Evolutionary conservation across 2,329 filamentous ascomycete species (phyloP).

Genomic region (Epicoccum sorghinum): DNA sequence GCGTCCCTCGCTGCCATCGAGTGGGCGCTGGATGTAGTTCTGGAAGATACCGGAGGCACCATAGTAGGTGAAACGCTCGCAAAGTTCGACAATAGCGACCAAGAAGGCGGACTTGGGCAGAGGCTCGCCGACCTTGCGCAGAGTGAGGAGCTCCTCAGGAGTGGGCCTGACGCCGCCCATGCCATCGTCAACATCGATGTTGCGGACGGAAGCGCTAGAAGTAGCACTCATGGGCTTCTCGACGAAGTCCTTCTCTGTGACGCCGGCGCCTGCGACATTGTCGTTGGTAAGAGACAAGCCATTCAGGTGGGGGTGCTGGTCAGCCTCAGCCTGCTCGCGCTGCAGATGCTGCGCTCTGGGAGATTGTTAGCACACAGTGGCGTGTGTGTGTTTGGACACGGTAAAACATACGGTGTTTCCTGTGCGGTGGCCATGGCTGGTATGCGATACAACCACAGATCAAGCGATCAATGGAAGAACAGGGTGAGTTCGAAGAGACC

Average conservation of each 20-base stretch:
- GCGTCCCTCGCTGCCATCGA: conserved; percentile 45
- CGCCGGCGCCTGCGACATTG: conserved; percentile 25
- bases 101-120: conserved; percentile 55
- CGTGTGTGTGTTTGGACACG: background rate
- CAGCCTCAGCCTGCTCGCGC: conserved; percentile 35
- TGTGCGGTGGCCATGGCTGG: conserved; percentile 35
- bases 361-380: conserved; percentile 3
- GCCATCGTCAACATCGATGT: conserved; percentile 33
- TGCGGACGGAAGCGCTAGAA: conserved; percentile 24
- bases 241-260: conserved; percentile 27
- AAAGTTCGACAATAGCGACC: conserved; percentile 57
- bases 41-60: conserved; percentile 56
- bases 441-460: conserved; percentile 19
- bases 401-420: conserved; percentile 36
- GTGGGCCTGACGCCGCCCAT: conserved; percentile 48
- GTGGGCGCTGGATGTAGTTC: conserved; percentile 55
- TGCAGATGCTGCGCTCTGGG: conserved; percentile 40
- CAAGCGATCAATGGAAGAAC: conserved; percentile 15
- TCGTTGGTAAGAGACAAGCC: conserved; percentile 33
- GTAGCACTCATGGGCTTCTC: conserved; percentile 19
- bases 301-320: conserved; percentile 37
- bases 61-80: conserved; percentile 58
- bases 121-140: conserved; percentile 55
- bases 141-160: conserved; percentile 50
- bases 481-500: conserved; percentile 14